These are phyloP conservation scores for Aspergillus pseudoglaucus DNA, from an alignment of 2,329 filamentous ascomycete species.

Conservation along the genomic window DNA sequence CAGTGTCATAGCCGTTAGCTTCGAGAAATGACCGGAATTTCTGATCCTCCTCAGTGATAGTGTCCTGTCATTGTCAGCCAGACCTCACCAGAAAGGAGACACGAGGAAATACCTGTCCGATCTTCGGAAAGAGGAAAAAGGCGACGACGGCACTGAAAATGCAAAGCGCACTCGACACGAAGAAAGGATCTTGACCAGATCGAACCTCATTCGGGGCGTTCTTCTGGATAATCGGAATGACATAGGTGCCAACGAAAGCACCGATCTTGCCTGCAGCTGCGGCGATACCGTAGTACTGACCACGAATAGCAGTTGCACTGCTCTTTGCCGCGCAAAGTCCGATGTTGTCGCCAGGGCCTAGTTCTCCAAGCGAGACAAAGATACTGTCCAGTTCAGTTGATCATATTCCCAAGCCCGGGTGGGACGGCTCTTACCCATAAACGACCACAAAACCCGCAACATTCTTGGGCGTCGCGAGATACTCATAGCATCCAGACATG, in stretches of 20 bases:
- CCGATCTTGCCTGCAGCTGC: slow-evolving; percentile 43
- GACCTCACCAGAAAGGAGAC: background rate
- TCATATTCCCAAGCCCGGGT: background rate
- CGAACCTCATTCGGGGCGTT: slow-evolving; percentile 51
- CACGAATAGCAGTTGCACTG: slow-evolving; percentile 79
- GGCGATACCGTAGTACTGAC: slow-evolving; percentile 58
- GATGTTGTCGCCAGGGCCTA: slow-evolving; percentile 88
- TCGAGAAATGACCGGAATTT: slow-evolving; percentile 69
- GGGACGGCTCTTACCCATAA: slow-evolving; percentile 49
- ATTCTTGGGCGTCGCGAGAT: slow-evolving; percentile 59
- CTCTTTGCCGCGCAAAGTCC: slow-evolving; percentile 82
- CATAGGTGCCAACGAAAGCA: slow-evolving; percentile 79
- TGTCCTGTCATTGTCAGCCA: slow-evolving; percentile 54
- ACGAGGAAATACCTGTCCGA: slow-evolving; percentile 48
- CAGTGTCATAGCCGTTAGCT: slow-evolving; percentile 68
- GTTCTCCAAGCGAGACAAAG: slow-evolving; percentile 69
- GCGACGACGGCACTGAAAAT: slow-evolving; percentile 65
- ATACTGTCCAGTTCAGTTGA: slow-evolving; percentile 38
- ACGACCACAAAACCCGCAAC: slow-evolving; percentile 72
- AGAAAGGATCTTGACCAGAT: slow-evolving; percentile 80
- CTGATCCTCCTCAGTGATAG: slow-evolving; percentile 69
- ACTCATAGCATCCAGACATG: slow-evolving; percentile 73
- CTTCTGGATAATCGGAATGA: slow-evolving; percentile 64
- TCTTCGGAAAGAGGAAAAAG: slow-evolving; percentile 64
- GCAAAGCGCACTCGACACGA: slow-evolving; percentile 70